phyloP scores from a whole-genome alignment of 176 grass and related monocot genomes.

The Thinopyrum elongatum region DNA sequence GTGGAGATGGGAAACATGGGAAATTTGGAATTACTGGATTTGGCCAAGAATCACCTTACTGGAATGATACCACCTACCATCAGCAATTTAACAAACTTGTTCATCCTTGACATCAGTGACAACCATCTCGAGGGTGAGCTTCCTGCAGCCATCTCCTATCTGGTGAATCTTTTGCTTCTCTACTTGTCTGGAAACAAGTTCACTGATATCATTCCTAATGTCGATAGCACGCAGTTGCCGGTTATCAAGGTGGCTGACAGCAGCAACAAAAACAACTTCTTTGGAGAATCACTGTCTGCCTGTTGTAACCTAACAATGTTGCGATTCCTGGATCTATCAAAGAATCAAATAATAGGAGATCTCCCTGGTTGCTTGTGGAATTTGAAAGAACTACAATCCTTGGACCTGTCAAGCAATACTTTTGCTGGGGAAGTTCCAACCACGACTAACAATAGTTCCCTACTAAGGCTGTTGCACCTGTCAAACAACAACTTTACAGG shows the following conservation, averaged over 20 bases:
- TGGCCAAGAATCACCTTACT: no score
- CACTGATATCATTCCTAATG: neutral
- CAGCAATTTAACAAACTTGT: neutral
- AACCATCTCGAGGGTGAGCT: no score
- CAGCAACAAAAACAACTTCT: neutral
- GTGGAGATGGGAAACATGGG: no score
- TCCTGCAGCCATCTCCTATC: no score
- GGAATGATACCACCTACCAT: no score
- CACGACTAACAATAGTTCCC: neutral
- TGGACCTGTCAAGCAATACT: conserved; percentile 19
- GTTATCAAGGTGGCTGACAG: neutral
- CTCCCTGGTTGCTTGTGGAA: conserved; percentile 30
- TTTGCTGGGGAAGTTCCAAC: neutral
- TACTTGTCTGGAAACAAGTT: neutral
- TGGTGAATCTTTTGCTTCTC: no score
- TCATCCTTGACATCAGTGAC: neutral
- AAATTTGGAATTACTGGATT: no score
- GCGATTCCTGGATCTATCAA: neutral
- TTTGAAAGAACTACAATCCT: neutral
- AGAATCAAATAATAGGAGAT: conserved; percentile 16
- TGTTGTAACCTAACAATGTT: neutral
- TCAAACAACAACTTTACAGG: no score
- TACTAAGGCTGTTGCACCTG: neutral
- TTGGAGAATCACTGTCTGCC: neutral
- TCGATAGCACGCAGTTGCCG: neutral